Conservation (phyloP, 2,329 filamentous ascomycete species). For the Colletotrichum sp. region DNA sequence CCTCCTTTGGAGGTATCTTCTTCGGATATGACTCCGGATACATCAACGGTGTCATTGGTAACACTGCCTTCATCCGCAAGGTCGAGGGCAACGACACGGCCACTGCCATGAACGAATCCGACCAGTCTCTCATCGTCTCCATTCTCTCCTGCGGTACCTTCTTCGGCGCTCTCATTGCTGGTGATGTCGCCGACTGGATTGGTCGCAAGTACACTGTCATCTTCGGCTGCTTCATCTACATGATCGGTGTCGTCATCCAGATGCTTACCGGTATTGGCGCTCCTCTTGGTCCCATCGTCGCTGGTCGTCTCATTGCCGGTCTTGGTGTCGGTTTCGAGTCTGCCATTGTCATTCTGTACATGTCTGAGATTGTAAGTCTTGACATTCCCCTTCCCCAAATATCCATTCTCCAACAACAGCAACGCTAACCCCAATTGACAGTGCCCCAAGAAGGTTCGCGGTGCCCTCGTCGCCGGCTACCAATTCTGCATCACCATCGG, state of each 20-base stretch:
- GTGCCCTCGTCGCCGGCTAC: constrained; percentile 81
- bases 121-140: constrained; percentile 69
- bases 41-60: constrained; percentile 69
- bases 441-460: constrained; percentile 73
- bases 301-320: constrained; percentile 77
- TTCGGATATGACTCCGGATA: constrained; percentile 83
- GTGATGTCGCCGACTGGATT: constrained; percentile 77
- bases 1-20: constrained; percentile 76
- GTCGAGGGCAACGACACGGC: constrained; percentile 47
- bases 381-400: background rate
- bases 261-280: constrained; percentile 53
- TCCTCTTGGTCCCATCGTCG: constrained; percentile 67
- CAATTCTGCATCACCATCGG: constrained; percentile 86
- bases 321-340: constrained; percentile 83
- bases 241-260: constrained; percentile 71
- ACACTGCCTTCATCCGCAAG: constrained; percentile 54
- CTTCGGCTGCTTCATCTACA: constrained; percentile 74
- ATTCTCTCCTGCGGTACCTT: constrained; percentile 82
- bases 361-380: constrained; percentile 76
- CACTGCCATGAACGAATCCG: constrained; percentile 39
- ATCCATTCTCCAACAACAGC: background rate
- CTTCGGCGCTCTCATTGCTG: constrained; percentile 78
- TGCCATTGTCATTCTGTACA: constrained; percentile 83
- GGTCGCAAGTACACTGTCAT: constrained; percentile 78
- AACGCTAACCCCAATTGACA: constrained; percentile 5